Conservation (phyloP, 345 rosid species). For the Eucalyptus grandis region DNA sequence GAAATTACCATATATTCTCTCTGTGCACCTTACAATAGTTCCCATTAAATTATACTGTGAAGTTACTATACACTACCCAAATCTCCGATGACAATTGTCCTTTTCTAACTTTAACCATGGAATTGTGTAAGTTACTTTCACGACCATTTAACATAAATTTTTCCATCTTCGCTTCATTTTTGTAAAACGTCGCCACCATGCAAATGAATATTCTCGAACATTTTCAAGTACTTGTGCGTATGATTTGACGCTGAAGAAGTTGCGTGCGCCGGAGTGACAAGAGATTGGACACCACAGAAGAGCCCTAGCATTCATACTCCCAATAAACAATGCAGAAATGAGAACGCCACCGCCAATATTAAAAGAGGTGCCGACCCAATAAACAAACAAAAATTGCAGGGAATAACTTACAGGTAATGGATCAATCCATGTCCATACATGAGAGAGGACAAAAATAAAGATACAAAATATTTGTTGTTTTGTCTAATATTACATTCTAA, state of each 20-base stretch:
- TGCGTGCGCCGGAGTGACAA: too few species aligned
- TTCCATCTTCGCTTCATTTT: not conserved
- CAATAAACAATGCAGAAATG: not conserved
- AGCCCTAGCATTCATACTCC: not conserved
- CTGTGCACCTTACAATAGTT: too few species aligned
- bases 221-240: too few species aligned
- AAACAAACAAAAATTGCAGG: not conserved
- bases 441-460: not conserved
- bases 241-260: too few species aligned
- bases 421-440: too few species aligned
- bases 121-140: not conserved
- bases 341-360: not conserved
- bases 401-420: accelerated
- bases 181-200: not conserved
- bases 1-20: too few species aligned
- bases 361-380: not conserved
- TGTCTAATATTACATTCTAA: not conserved
- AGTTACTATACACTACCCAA: not conserved
- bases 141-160: not conserved
- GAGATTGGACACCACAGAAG: not conserved
- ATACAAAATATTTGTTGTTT: not conserved
- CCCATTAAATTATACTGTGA: too few species aligned
- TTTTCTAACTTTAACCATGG: not conserved
- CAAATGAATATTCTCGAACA: not conserved
- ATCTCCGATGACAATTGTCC: not conserved